Evolutionary conservation across 139 green algal species (phyloP).

Genomic region (Chlamydomonas sp.): DNA sequence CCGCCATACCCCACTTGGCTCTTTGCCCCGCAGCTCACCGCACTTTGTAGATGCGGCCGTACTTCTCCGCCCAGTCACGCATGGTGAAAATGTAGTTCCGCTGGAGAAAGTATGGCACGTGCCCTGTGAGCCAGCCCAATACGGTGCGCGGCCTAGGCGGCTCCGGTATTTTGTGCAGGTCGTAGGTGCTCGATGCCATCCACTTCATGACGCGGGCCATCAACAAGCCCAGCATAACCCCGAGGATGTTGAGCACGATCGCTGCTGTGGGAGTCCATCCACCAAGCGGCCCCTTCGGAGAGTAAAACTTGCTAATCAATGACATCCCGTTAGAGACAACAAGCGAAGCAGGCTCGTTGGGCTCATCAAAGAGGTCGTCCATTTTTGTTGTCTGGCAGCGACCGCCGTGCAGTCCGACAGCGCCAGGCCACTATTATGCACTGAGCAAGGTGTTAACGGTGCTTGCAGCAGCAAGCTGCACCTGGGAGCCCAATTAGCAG

Average conservation of each 20-base stretch:
- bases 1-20: too few species aligned
- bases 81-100: neutral
- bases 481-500: too few species aligned
- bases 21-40: too few species aligned
- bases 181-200: neutral
- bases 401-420: too few species aligned
- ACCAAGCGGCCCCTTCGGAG: neutral
- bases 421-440: too few species aligned
- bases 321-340: neutral
- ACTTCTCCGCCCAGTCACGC: too few species aligned
- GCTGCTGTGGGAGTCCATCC: neutral
- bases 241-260: neutral
- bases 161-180: conserved; percentile 4
- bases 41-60: too few species aligned
- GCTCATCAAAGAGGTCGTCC: too few species aligned
- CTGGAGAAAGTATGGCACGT: neutral
- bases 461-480: too few species aligned
- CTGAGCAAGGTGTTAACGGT: too few species aligned
- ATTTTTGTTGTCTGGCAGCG: too few species aligned
- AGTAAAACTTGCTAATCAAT: neutral
- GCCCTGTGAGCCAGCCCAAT: neutral
- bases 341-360: neutral
- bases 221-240: neutral
- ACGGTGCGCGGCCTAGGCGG: neutral
- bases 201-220: neutral